These are phyloP conservation scores for Lasiodiplodia theobromae DNA, from an alignment of 2,329 filamentous ascomycete species.

Conservation along the genomic window DNA sequence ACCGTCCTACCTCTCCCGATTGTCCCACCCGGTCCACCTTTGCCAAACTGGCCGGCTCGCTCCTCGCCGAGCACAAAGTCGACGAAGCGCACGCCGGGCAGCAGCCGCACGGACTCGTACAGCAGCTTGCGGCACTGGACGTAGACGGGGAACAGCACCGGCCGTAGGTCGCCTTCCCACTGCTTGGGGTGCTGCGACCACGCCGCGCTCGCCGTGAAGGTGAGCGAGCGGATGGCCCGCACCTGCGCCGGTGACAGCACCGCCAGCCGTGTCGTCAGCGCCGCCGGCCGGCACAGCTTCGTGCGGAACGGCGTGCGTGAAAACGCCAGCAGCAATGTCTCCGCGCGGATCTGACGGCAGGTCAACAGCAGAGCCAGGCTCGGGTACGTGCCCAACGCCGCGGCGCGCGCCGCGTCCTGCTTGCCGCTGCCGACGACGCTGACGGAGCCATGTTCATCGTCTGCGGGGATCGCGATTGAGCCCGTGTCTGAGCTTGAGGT, in stretches of 20 bases:
- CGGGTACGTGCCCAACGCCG: slow-evolving; percentile 1
- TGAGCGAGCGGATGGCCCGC: slow-evolving; percentile 21
- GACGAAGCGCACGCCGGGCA: slow-evolving; percentile 27
- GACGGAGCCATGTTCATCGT: slow-evolving; percentile 12
- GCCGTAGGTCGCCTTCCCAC: slow-evolving; percentile 28
- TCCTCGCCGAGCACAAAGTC: slow-evolving; percentile 26
- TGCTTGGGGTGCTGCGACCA: slow-evolving; percentile 3
- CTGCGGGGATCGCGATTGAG: slow-evolving; percentile 3
- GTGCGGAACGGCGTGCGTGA: slow-evolving; percentile 29
- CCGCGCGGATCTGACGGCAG: slow-evolving; percentile 30
- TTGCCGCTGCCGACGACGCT: neutral
- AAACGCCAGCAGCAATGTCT: slow-evolving; percentile 29
- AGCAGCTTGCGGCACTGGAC: slow-evolving; percentile 30
- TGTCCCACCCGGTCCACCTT: slow-evolving; percentile 9
- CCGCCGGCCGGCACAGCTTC: slow-evolving; percentile 23
- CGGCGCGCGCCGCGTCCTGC: neutral
- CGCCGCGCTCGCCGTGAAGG: slow-evolving; percentile 10
- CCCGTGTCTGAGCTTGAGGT: neutral
- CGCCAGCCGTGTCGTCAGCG: slow-evolving; percentile 23
- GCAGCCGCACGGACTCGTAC: slow-evolving; percentile 28
- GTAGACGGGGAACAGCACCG: slow-evolving; percentile 30
- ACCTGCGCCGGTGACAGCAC: slow-evolving; percentile 24
- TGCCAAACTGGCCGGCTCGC: slow-evolving; percentile 18
- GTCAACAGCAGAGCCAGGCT: slow-evolving; percentile 29
- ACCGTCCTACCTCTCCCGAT: slow-evolving; percentile 14